Evolutionary conservation across 257 asterid genomes (phyloP), one percentile per base, ranked within the genome.

Genomic region (Sherardia arvensis): DNA sequence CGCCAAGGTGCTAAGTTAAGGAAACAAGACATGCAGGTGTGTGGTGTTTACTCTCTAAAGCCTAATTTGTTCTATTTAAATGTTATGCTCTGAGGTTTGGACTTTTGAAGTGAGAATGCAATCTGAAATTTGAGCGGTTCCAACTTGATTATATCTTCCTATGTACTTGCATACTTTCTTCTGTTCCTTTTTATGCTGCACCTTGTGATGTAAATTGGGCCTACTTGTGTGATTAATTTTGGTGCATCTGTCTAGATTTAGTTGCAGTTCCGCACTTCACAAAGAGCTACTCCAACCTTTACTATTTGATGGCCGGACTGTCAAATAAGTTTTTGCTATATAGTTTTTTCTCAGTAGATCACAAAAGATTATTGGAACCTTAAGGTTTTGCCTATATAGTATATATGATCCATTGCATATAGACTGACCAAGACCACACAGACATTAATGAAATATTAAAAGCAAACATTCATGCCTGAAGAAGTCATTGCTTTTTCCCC

Each of bases 1-100:
- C 89, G 88, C 22, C 80, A 64, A 71, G 97, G 95, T 47, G 91
- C 96, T 67, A 70, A 79, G 68, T 80, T 90, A 53, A 73, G 76
- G 77, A 87, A 78, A 79, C 81, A 70, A 77, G 94, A 85, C 11
- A 60, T 74, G 69, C 69, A 78, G 88, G 97, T 83, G 59, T 66
- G 54, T 51, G 12, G 29, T 53, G n/a, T 57, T 68, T 33, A 21
- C 45, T 62, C 59, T 56, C 18, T 38, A n/a, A n/a, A n/a, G n/a
- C 21, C 26, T 18, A 43, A 43, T 15, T 43, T 4, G n/a, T 43
- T 43, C 43, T 32, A n/a, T n/a, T n/a, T n/a, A n/a, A n/a, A n/a
- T 43, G 26, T 26, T 26, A 43, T 11, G 12, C 22, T 48, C 8
- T 18, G 47, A 1, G 2, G 18, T 34, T 22, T 38, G 47, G 18